Evolutionary conservation across 2,329 filamentous ascomycete genomes (phyloP).

Genomic region (Metarhizium rileyi): DNA sequence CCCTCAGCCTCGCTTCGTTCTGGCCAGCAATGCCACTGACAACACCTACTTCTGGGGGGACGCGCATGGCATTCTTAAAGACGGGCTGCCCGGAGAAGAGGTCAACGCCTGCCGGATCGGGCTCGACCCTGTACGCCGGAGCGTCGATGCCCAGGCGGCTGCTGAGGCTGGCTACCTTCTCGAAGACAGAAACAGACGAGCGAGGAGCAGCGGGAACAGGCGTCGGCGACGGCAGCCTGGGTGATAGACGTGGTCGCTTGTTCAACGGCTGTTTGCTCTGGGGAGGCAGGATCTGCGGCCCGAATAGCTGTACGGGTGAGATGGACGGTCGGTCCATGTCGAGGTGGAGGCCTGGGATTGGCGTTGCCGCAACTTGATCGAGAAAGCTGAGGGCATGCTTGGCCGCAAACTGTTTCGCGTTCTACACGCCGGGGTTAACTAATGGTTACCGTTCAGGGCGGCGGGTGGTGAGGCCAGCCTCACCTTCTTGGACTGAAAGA

Average conservation of each 20-base stretch:
- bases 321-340: too few species aligned
- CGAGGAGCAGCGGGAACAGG: not conserved
- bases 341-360: not conserved
- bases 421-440: conserved; percentile 16
- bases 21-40: conserved; percentile 25
- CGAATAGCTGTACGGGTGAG: not conserved
- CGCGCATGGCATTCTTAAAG: conserved; percentile 20
- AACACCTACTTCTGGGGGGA: conserved; percentile 23
- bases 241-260: not conserved
- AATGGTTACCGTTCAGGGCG: too few species aligned
- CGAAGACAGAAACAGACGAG: conserved; percentile 8
- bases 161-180: conserved; percentile 24
- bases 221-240: not conserved
- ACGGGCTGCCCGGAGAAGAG: conserved; percentile 28
- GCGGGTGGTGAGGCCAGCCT: too few species aligned
- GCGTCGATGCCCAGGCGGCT: conserved; percentile 18
- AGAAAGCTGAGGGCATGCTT: conserved; percentile 36
- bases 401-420: conserved; percentile 44
- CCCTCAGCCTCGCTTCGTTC: conserved; percentile 24
- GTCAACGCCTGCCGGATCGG: conserved; percentile 10
- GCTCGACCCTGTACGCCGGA: conserved; percentile 25
- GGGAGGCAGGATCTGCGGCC: not conserved
- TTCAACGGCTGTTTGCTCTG: not conserved
- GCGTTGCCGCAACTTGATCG: not conserved
- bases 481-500: conserved; percentile 39